Conservation (phyloP, 352 stramenopile genomes). For the Pythium guiyangense region DNA sequence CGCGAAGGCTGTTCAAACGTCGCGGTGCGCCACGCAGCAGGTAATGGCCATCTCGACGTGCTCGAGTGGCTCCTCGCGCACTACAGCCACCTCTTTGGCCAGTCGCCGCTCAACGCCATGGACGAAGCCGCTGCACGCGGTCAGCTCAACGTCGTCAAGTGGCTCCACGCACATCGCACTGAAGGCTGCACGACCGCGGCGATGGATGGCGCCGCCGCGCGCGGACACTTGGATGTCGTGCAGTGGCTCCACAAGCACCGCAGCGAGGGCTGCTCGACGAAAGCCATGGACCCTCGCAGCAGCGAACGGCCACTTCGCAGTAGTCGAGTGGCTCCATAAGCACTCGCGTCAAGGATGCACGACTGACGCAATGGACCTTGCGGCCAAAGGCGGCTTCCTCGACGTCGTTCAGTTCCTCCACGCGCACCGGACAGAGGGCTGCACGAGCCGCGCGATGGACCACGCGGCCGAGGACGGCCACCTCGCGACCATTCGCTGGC, state of each 20-base stretch:
- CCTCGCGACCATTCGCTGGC: conserved; percentile 32
- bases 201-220: conserved; percentile 33
- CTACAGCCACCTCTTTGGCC: conserved; percentile 18
- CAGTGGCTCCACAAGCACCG: conserved; percentile 39
- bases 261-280: conserved; percentile 32
- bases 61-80: conserved; percentile 36
- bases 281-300: conserved; percentile 61
- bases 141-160: conserved; percentile 31
- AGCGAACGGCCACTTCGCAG: conserved; percentile 34
- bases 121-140: conserved; percentile 31
- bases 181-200: conserved; percentile 41
- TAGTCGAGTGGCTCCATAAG: conserved; percentile 40
- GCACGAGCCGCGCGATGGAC: conserved; percentile 38
- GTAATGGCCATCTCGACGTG: conserved; percentile 32
- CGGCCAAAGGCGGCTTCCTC: conserved; percentile 28
- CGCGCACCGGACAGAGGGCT: conserved; percentile 28
- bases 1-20: conserved; percentile 34
- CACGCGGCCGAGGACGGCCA: conserved; percentile 39
- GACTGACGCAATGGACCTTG: conserved; percentile 34
- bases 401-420: conserved; percentile 35
- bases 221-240: conserved; percentile 35
- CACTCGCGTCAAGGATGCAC: conserved; percentile 32
- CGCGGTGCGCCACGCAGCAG: conserved; percentile 25
- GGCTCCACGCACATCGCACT: conserved; percentile 22
- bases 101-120: conserved; percentile 33